Evolutionary conservation across 371 early-diverging fungal genomes (phyloP), one percentile per base, ranked within the genome.

Genomic region (Lichtheimia corymbifera): DNA sequence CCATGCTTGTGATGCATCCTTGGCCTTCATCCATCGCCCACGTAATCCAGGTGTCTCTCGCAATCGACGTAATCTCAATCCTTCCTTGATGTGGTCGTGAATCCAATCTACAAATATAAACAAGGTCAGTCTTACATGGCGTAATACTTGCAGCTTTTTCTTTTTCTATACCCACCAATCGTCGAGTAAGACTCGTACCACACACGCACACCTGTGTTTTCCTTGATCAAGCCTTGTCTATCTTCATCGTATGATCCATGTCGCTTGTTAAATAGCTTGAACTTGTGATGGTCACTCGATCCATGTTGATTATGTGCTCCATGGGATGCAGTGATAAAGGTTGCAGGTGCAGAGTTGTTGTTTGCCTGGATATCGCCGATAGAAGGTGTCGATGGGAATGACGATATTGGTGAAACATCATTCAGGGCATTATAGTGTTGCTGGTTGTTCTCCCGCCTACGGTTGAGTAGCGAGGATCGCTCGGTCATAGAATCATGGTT

Each of bases 1-100:
- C 97, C 97, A 97, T 12, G 93, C 94, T 66, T 95, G 91, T 6
- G 83, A 72, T 18, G 91, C 90, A 67, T 97, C 96, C 54, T 75
- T 85, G 40, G 84, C 72, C 42, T 88, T 73, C 13, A 72, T 71
- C 45, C 91, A 56, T 61, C 77, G 74, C 0, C 92, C 91, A 20
- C 78, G 67, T 7, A 84, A 44, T 5, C 89, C 89, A 9, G 78
- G 75, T 15, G 71, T 63, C 6, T 82, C 76, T 20, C 86, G 76
- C 22, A 96, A 59, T 45, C 73, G 80, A 20, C 91, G 77, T 27
- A 91, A 73, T 18, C 97, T 74, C 1, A 89, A 83, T n/a, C 92
- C 84, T 70, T 97, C 97, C 67, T 95, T 91, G 45, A 93, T 88
- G 60, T 86, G 83, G 66, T 96, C 97, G 63, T 95, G 94, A 43